Percentiles rank a stretch among this genome's conserved stretches.
Evolutionary conservation across 805 yeast genomes (phyloP).

Genomic region (Diddensiella transvaalensis): DNA sequence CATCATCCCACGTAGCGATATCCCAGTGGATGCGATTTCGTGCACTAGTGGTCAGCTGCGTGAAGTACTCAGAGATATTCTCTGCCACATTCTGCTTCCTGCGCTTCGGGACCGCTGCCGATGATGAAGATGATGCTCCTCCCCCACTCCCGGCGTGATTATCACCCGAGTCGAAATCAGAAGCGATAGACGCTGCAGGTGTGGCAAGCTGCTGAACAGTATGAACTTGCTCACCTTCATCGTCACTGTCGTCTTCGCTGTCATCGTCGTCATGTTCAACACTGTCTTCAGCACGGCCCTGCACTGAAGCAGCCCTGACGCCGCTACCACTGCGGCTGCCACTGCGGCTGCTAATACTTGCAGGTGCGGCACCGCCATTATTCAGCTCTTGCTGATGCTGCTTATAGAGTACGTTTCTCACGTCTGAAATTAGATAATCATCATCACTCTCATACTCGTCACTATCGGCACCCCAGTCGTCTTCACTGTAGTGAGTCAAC

Average conservation of each 20-base stretch:
- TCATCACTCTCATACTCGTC: conserved; percentile 25
- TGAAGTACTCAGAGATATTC: conserved; percentile 18
- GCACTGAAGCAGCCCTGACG: neutral
- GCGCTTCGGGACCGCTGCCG: neutral
- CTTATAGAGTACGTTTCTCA: neutral
- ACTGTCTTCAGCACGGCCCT: neutral
- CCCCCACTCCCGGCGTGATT: too few relatives aligned
- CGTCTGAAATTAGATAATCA: conserved; percentile 15
- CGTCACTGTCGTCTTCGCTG: conserved; percentile 2
- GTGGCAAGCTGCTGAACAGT: conserved; percentile 19
- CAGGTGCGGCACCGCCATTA: too few relatives aligned
- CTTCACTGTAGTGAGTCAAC: neutral
- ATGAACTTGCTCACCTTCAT: conserved; percentile 20
- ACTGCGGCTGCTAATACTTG: too few relatives aligned
- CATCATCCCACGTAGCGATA: conserved; percentile 23
- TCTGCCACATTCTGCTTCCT: conserved; percentile 14
- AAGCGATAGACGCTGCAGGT: neutral
- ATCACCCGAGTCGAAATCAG: neutral
- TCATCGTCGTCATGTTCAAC: conserved; percentile 2
- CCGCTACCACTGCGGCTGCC: too few relatives aligned
- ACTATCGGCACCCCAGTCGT: conserved; percentile 15
- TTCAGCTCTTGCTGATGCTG: neutral
- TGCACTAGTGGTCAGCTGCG: conserved; percentile 20
- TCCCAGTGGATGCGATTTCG: conserved; percentile 18
- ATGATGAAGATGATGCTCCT: too few relatives aligned